Conservation (phyloP, 148 eudicot species). For the Fagopyrum homotropicum region DNA sequence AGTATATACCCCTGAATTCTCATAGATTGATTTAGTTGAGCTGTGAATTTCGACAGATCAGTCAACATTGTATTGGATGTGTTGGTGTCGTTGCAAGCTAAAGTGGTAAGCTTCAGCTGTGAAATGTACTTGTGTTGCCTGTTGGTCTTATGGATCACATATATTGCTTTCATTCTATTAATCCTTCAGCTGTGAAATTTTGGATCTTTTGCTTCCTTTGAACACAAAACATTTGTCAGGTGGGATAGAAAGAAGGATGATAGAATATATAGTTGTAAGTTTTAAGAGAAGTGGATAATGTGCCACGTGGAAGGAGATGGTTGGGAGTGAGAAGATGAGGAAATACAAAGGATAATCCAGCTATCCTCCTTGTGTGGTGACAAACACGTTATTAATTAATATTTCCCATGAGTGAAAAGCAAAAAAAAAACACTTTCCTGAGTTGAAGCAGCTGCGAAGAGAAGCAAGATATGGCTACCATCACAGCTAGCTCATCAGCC, state of each 20-base stretch:
- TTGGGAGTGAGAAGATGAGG: constrained; percentile 52
- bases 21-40: constrained; percentile 1
- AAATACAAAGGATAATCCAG: constrained; percentile 25
- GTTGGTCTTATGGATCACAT: not conserved
- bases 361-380: constrained; percentile 47
- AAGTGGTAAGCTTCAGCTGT: not conserved
- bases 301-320: constrained; percentile 49
- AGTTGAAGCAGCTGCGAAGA: not conserved
- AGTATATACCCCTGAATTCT: not conserved
- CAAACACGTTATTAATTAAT: not conserved
- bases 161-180: not conserved
- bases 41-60: not conserved
- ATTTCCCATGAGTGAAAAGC: not conserved
- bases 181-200: no score
- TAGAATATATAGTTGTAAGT: not conserved
- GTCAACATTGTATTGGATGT: not conserved
- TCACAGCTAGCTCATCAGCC: constrained; percentile 62
- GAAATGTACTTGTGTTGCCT: not conserved
- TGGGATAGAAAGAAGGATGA: no score
- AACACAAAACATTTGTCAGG: not conserved
- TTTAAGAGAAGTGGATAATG: constrained; percentile 18
- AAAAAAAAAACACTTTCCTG: not conserved
- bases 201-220: not conserved
- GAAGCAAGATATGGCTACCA: constrained; percentile 54
- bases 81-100: not conserved